These are phyloP conservation scores for Trichocladium uniseriatum DNA, from an alignment of 495 filamentous ascomycete species.

Conservation along the genomic window DNA sequence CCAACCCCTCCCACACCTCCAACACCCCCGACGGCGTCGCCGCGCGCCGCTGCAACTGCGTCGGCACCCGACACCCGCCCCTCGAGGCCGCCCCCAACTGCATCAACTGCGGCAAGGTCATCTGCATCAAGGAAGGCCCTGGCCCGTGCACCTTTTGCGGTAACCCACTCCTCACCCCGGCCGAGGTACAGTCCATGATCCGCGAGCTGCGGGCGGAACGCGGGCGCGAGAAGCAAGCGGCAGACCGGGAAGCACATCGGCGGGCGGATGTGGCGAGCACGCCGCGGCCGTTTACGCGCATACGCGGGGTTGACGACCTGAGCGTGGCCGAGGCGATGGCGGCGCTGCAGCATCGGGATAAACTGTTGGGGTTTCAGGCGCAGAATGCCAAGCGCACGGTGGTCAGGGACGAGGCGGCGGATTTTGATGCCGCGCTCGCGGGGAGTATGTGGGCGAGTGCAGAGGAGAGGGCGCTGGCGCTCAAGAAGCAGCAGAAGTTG, in stretches of 20 bases:
- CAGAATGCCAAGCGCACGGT: conserved; percentile 82
- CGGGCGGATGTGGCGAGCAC: conserved; percentile 54
- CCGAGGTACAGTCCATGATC: conserved; percentile 77
- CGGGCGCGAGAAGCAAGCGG: conserved; percentile 72
- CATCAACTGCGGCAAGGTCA: conserved; percentile 87
- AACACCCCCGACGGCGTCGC: conserved; percentile 34
- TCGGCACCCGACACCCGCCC: conserved; percentile 74
- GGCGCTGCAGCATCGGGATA: conserved; percentile 73
- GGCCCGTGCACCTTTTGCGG: conserved; percentile 93
- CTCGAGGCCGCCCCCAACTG: conserved; percentile 87
- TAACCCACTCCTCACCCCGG: conserved; percentile 55
- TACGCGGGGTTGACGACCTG: conserved; percentile 21
- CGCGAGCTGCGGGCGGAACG: conserved; percentile 76
- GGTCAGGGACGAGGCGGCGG: conserved; percentile 85
- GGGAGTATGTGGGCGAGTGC: conserved; percentile 82
- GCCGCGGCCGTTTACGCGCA: conserved; percentile 23
- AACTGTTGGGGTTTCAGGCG: conserved; percentile 71
- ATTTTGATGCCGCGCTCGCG: conserved; percentile 69
- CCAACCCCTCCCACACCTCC: conserved; percentile 60
- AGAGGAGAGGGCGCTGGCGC: conserved; percentile 71
- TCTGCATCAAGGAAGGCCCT: conserved; percentile 87
- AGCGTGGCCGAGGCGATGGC: conserved; percentile 46
- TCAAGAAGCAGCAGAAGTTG: conserved; percentile 86
- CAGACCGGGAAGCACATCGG: conserved; percentile 58
- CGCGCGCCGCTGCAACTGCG: conserved; percentile 68